Conservation (phyloP, 1,284 basidiomycete species). For the Veloporphyrellus conicus region DNA sequence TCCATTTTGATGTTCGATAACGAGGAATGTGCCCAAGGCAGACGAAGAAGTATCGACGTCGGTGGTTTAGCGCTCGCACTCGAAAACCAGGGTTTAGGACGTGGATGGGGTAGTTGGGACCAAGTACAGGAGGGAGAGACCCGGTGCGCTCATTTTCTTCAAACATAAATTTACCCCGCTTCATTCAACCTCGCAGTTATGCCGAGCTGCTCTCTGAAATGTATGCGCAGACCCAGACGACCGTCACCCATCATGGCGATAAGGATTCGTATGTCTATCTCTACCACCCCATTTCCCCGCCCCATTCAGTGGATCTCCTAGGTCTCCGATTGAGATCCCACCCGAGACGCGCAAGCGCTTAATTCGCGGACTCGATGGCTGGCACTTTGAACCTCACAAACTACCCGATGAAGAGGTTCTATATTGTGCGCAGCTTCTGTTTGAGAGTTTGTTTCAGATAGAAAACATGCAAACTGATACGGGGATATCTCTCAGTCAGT, state of each 20-base stretch:
- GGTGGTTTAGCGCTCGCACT: constrained; percentile 80
- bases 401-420: constrained; percentile 76
- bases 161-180: not conserved
- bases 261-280: constrained; percentile 41
- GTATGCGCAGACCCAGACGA: constrained; percentile 71
- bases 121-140: constrained; percentile 51
- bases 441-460: constrained; percentile 65
- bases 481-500: constrained; percentile 64
- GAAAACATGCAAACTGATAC: constrained; percentile 70
- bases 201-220: constrained; percentile 80
- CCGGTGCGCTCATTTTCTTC: constrained; percentile 43
- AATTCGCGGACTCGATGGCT: constrained; percentile 65
- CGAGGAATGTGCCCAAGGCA: constrained; percentile 30
- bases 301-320: constrained; percentile 28
- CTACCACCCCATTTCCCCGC: not conserved
- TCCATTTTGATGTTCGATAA: constrained; percentile 24
- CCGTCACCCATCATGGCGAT: constrained; percentile 61
- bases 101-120: constrained; percentile 71
- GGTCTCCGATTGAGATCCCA: constrained; percentile 34
- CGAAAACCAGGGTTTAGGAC: constrained; percentile 55
- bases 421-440: constrained; percentile 77
- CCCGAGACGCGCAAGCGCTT: constrained; percentile 46
- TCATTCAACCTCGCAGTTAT: constrained; percentile 38
- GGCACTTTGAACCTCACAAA: constrained; percentile 85
- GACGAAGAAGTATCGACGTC: constrained; percentile 78